Base-by-base conservation (phyloP, 2,329 filamentous ascomycete species). In the Pyrenophora tritici-repentis region DNA sequence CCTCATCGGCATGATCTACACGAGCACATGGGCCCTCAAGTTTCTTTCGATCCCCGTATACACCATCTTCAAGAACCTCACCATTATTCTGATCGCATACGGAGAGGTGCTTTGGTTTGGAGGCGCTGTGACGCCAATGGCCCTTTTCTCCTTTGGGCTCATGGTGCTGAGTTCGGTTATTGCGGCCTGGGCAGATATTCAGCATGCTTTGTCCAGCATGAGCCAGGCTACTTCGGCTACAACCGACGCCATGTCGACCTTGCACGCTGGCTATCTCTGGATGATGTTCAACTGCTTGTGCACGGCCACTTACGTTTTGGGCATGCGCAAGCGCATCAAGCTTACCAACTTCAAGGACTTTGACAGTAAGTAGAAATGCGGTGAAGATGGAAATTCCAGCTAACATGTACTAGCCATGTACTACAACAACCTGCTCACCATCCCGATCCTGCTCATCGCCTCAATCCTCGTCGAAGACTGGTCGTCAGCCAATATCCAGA, bases 301-400 rank as follows among this genome's bases (percentile, higher is more conserved):
- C 81, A 93, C 90, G 22, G 91, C 94, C 1, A 85, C 90, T 17
- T 97, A 96, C 67, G 81, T 97, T 39, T 78, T 99, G 58, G 85
- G 89, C 63, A 97, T 97, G 93, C 88, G 94, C 73, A 97, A 97
- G 83, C 88, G 95, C 61, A 97, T 99, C 75, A 97, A 97, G 87
- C 86, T 95, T 78, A 97, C 96, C 81, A 97, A 96, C 82, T 97
- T 99, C 79, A 97, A 96, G 83, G 94, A 97, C 75, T 97, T 95
- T 81, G 94, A 99, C 75, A 96, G 93, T 97, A 83, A 78, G 93
- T 53, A 38, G 20, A 3, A n/a, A 24, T 2, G 17, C 6, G 2
- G 6, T 8, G 3, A 4, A 7, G 7, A 14, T 10, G 12, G 0
- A 12, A n/a, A 24, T 2, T 10, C 14, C 10, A 16, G 35, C 63